Base-by-base conservation (phyloP, 2,329 filamentous ascomycete species). In the Fusarium sp. region DNA sequence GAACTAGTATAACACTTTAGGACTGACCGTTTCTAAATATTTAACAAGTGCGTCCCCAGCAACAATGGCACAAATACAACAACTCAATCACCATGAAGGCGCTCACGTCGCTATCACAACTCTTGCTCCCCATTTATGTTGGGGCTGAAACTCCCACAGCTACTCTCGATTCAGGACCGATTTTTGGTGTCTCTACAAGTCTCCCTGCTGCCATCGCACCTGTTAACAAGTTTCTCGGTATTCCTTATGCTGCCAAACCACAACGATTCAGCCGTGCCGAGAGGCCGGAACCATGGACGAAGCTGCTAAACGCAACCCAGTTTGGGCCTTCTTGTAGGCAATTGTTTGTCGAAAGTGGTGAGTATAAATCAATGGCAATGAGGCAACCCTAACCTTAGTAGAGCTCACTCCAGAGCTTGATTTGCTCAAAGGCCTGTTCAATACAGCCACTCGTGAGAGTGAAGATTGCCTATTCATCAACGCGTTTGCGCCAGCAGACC, bases 401-500 rank as follows among this genome's bases (percentile, higher is more conserved):
- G 71, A 70, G 39, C 45, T 75, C 20, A 63, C 67, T 0, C 64
- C 72, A 0, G 49, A 59, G 4, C n/a, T 63, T 3, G 67, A 75
- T 2, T 41, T 75, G 1, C 31, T 73, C 4, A 49, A 68, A 15
- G 37, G 48, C 3, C 23, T 76, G 3, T 75, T 74, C 23, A 68
- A 65, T 15, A 55, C 33, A 3, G 58, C 63, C 10, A 17, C 69
- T 1, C 45, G 56, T 6, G 70, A 75, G 47, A 76, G 74, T 17
- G 71, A 76, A 43, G 74, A 76, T 29, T 76, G 73, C 18, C 67
- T 77, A 6, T 71, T 58, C 25, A 60, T 76, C 3, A 76, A 77
- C 27, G 66, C 72, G 6, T 76, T 76, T 39, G 66, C 70, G 6
- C 74, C 73, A 1, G 37, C 63, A 6, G 47, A 23, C 1, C 46